phyloP scores from a whole-genome alignment of 1,139 yeast genomes.

The Sugiyamaella japonica region DNA sequence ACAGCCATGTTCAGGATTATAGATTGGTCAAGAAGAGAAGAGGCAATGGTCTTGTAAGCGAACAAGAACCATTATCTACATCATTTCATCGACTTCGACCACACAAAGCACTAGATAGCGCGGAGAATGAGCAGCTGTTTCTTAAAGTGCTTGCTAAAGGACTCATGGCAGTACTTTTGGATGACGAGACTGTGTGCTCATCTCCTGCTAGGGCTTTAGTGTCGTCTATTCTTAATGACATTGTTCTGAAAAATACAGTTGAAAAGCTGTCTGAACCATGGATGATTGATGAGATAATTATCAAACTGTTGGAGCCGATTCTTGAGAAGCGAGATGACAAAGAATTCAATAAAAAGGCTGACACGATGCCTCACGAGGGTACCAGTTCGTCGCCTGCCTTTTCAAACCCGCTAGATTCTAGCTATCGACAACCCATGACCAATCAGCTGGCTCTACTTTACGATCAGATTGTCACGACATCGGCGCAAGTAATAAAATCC shows the following conservation, averaged over 20 bases:
- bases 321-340: conserved; percentile 8
- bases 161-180: conserved; percentile 42
- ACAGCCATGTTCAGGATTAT: conserved; percentile 40
- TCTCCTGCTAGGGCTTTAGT: conserved; percentile 43
- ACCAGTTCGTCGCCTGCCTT: background rate
- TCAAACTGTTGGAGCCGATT: conserved; percentile 30
- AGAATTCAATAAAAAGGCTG: background rate
- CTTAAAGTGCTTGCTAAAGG: conserved; percentile 41
- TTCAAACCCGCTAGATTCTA: background rate
- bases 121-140: conserved; percentile 37
- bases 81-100: conserved; percentile 45
- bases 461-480: conserved; percentile 17
- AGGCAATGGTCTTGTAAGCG: conserved; percentile 25
- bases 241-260: conserved; percentile 44
- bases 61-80: conserved; percentile 36
- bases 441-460: conserved; percentile 25
- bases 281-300: conserved; percentile 46
- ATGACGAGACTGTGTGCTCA: conserved; percentile 44
- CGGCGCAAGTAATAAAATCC: conserved; percentile 23
- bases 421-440: conserved; percentile 16
- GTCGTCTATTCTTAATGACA: conserved; percentile 45
- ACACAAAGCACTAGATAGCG: conserved; percentile 49
- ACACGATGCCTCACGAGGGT: background rate
- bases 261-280: conserved; percentile 49
- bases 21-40: conserved; percentile 31